Conservation (phyloP, 2,329 filamentous ascomycete genomes). For the Conoideocrella luteorostrata region DNA sequence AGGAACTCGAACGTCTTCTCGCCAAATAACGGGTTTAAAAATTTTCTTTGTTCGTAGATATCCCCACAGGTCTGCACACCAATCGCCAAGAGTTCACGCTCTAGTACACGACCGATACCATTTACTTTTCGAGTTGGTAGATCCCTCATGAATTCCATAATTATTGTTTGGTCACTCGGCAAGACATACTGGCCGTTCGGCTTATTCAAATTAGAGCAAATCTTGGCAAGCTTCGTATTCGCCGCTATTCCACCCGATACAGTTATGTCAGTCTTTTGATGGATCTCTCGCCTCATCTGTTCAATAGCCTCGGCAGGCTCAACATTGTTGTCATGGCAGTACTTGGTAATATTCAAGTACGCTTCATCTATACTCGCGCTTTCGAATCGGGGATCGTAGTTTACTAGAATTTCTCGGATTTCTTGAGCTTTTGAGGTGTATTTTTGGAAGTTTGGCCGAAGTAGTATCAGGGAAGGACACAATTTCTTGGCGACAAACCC, state of each 20-base stretch:
- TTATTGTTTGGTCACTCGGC: constrained; percentile 61
- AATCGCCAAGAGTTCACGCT: constrained; percentile 81
- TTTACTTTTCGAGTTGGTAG: constrained; percentile 88
- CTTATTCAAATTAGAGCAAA: constrained; percentile 92
- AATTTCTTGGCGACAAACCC: constrained; percentile 92
- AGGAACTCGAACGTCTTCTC: constrained; percentile 88
- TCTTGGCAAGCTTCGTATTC: constrained; percentile 91
- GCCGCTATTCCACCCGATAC: constrained; percentile 92
- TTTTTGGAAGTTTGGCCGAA: constrained; percentile 84
- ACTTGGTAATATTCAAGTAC: constrained; percentile 89
- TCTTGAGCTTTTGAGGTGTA: constrained; percentile 88
- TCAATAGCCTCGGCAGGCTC: constrained; percentile 66
- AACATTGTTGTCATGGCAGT: constrained; percentile 64
- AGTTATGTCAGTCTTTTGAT: constrained; percentile 72
- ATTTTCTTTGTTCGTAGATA: constrained; percentile 69
- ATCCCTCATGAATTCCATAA: constrained; percentile 80
- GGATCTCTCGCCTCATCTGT: constrained; percentile 71
- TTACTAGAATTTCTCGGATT: constrained; percentile 70
- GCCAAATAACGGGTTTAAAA: constrained; percentile 73
- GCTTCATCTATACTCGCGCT: constrained; percentile 95
- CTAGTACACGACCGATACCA: constrained; percentile 88
- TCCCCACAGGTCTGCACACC: constrained; percentile 86
- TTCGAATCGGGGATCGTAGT: constrained; percentile 89
- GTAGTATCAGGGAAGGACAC: constrained; percentile 75
- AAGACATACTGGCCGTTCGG: constrained; percentile 87